Conservation (phyloP, 768 basidiomycete genomes). For the Tubosaeta brunneosetosa region DNA sequence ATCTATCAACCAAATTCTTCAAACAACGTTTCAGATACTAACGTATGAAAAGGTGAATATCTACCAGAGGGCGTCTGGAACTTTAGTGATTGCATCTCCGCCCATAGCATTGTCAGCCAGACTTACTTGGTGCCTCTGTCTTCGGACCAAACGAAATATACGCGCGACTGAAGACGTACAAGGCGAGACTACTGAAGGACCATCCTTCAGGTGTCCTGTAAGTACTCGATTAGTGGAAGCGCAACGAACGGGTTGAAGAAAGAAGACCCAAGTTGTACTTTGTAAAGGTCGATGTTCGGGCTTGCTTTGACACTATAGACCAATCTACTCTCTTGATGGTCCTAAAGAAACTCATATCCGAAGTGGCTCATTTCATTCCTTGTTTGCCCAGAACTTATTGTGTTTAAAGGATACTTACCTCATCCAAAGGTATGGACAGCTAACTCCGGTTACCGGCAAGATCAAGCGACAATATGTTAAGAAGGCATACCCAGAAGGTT, state of each 20-base stretch:
- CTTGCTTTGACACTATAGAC: slow-evolving; percentile 95
- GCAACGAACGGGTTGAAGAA: not conserved
- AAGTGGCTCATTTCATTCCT: slow-evolving; percentile 39
- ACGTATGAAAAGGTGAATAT: slow-evolving; percentile 74
- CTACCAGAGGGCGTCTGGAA: not conserved
- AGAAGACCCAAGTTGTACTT: slow-evolving; percentile 85
- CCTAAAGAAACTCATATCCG: slow-evolving; percentile 64
- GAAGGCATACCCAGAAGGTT: slow-evolving; percentile 68
- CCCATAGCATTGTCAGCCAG: slow-evolving; percentile 53
- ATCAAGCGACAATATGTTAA: slow-evolving; percentile 52
- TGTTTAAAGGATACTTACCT: slow-evolving; percentile 61
- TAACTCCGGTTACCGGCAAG: slow-evolving; percentile 53
- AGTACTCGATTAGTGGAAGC: slow-evolving; percentile 10
- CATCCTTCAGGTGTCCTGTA: slow-evolving; percentile 48
- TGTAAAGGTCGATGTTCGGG: slow-evolving; percentile 93
- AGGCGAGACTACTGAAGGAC: slow-evolving; percentile 41
- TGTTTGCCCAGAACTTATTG: not conserved
- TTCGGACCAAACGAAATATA: slow-evolving; percentile 84
- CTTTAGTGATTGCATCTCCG: not conserved
- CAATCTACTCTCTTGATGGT: slow-evolving; percentile 82
- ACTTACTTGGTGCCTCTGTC: slow-evolving; percentile 75
- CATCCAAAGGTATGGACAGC: slow-evolving; percentile 64
- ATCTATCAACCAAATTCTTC: slow-evolving; percentile 86
- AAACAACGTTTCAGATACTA: slow-evolving; percentile 80
- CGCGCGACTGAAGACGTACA: slow-evolving; percentile 65